Base-by-base conservation (phyloP, 176 grass and related monocot species). In the Rhipidocladum racemiflorum region DNA sequence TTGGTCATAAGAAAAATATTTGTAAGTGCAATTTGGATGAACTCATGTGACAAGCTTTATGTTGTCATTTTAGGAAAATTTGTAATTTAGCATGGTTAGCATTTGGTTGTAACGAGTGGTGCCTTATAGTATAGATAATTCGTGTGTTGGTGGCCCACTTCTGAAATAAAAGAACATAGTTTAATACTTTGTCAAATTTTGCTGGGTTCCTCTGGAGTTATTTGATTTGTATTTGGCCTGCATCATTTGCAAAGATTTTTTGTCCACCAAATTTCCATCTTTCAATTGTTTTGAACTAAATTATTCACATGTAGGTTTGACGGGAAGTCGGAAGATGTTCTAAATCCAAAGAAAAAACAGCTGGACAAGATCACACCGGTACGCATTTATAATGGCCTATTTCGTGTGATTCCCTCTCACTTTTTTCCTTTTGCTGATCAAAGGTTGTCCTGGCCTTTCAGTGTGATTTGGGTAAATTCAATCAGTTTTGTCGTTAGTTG, bases 311-410 rank as follows among this genome's bases (percentile, higher is more conserved):
- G 39, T 55, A 94, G 92, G 77, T 89, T 89, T 57, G 96, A 93
- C 1, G 91, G 92, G 42, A 95, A 91, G 76, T 89, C 91, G 5
- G 92, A 99, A 85, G 96, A 93, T 80, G 92, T 95, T 81, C 80
- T 99, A 78, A 99, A 99, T 87, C 96, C 96, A 50, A 99, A 99
- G 87, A 99, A 99, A 99, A 99, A 99, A 68, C 96, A 99, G 71
- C 70, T 99, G 20, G 96, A 99, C 40, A 99, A 99, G 80, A 99
- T 99, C 71, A 95, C 92, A 57, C 92, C 91, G 17, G 96, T 99
- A 91, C 35, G 72, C 44, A 4, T 46, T 46, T 46, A 15, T 46
- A 46, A 46, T 15, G 12, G 44, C 4, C 13, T 46, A 15, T 46
- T 46, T 46, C 13, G 44, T 46, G 44, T 46, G 42, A 67, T 35